Conservation (phyloP, 768 basidiomycete genomes). For the Mycena galericulata region DNA sequence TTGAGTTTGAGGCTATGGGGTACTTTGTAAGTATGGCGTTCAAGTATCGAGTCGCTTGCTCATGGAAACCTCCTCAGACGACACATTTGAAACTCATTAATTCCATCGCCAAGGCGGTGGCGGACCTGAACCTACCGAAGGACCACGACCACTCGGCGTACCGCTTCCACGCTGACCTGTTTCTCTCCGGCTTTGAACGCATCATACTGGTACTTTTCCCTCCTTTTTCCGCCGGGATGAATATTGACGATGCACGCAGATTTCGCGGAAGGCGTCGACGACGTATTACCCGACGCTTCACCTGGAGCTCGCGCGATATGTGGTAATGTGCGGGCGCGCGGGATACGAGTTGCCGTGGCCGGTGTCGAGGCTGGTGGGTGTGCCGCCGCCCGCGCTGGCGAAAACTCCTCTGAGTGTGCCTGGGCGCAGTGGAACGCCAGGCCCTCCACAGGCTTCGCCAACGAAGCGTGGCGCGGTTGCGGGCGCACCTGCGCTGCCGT, state of each 20-base stretch:
- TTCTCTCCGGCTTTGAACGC: slow-evolving; percentile 91
- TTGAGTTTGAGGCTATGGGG: slow-evolving; percentile 96
- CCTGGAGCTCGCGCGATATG: slow-evolving; percentile 92
- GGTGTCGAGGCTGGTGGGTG: slow-evolving; percentile 80
- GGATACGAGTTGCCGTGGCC: slow-evolving; percentile 87
- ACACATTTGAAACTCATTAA: slow-evolving; percentile 91
- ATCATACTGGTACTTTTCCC: slow-evolving; percentile 76
- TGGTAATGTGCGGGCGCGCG: slow-evolving; percentile 71
- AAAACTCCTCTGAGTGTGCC: slow-evolving; percentile 49
- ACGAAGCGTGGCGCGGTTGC: slow-evolving; percentile 18
- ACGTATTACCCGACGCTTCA: slow-evolving; percentile 96
- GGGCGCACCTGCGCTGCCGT: slow-evolving; percentile 21
- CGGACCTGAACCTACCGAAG: slow-evolving; percentile 72
- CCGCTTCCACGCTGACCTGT: slow-evolving; percentile 87
- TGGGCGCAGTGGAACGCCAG: slow-evolving; percentile 29
- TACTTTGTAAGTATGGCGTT: slow-evolving; percentile 76
- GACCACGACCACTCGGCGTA: slow-evolving; percentile 83
- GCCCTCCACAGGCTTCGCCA: slow-evolving; percentile 17
- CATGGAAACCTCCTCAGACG: slow-evolving; percentile 66
- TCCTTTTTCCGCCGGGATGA: background rate
- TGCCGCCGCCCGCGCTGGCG: slow-evolving; percentile 75
- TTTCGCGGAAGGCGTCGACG: slow-evolving; percentile 93
- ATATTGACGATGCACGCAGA: slow-evolving; percentile 58
- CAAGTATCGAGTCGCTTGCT: background rate
- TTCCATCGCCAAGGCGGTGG: slow-evolving; percentile 73